Conservation (phyloP, 106 monocot genomes). For the Posidonia australis region DNA sequence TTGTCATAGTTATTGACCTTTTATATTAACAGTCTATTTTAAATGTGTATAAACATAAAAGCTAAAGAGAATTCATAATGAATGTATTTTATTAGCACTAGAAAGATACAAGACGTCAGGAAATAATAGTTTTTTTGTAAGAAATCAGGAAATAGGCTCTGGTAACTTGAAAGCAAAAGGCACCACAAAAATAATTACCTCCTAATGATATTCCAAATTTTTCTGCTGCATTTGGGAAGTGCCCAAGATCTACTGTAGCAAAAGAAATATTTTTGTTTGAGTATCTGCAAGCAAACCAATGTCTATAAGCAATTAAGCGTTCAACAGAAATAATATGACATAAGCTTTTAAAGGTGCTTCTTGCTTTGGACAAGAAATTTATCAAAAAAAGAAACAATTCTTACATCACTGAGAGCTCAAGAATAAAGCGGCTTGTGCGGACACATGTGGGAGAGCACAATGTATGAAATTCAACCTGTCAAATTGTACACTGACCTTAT, state of each 20-base stretch:
- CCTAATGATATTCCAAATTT: constrained; percentile 70
- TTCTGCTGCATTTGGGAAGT: constrained; percentile 83
- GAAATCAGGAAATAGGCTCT: too few relatives aligned
- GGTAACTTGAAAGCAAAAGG: too few relatives aligned
- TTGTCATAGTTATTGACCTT: too few relatives aligned
- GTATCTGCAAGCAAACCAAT: constrained; percentile 41
- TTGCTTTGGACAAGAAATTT: background rate
- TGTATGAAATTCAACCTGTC: constrained; percentile 80
- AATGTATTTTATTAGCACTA: too few relatives aligned
- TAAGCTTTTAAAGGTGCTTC: background rate
- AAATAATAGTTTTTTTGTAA: too few relatives aligned
- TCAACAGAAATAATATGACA: background rate
- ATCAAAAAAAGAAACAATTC: constrained; percentile 6
- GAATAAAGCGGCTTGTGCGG: constrained; percentile 55
- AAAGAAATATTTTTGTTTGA: constrained; percentile 85
- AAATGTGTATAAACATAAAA: too few relatives aligned
- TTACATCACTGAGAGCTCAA: constrained; percentile 82
- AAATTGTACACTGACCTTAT: too few relatives aligned
- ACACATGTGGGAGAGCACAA: constrained; percentile 50
- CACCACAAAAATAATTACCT: constrained; percentile 23
- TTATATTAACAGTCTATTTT: too few relatives aligned
- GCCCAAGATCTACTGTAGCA: constrained; percentile 85
- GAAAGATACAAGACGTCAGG: too few relatives aligned
- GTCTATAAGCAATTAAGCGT: background rate
- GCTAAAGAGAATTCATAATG: too few relatives aligned